A percentile compares a stretch with the other conserved stretches of the same genome.
These are phyloP conservation scores for Sextonia rubra DNA, from an alignment of 164 flowering plant species.

Conservation along the genomic window DNA sequence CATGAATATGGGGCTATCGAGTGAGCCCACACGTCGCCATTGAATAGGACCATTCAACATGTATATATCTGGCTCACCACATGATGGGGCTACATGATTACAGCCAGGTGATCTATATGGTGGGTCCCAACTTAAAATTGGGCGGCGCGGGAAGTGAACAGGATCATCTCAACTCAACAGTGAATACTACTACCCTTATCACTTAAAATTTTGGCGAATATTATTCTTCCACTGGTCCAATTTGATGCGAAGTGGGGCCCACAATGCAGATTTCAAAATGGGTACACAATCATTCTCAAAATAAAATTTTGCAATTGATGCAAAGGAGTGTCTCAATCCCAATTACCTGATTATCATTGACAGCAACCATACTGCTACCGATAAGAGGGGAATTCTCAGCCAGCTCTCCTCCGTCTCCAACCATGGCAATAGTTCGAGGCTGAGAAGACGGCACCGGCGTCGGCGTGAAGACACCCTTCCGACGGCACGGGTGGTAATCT, in stretches of 20 bases:
- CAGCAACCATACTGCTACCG: conserved; percentile 42
- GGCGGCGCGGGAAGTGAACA: too few relatives aligned
- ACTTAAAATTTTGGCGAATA: background rate
- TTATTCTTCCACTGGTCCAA: background rate
- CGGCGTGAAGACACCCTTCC: conserved; percentile 49
- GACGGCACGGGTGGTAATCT: conserved; percentile 42
- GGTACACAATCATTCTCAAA: background rate
- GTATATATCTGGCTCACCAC: too few relatives aligned
- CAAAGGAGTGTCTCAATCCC: background rate
- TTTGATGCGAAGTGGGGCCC: background rate
- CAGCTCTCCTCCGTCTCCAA: conserved; percentile 50
- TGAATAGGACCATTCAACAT: too few relatives aligned
- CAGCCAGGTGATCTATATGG: too few relatives aligned
- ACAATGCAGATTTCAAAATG: too few relatives aligned
- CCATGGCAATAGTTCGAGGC: conserved; percentile 34
- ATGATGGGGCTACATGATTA: too few relatives aligned
- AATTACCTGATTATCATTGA: conserved; percentile 58
- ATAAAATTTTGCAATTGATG: background rate
- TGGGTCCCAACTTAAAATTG: too few relatives aligned
- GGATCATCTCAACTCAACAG: background rate
- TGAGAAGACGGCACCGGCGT: conserved; percentile 33
- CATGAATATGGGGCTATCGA: too few relatives aligned
- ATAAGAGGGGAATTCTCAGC: conserved; percentile 38
- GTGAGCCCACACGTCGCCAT: too few relatives aligned
- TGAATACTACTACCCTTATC: background rate